Evolutionary conservation across 140 eudicot genomes (phyloP), one percentile per base, ranked within the genome.

Genomic region (Bidens hawaiensis): DNA sequence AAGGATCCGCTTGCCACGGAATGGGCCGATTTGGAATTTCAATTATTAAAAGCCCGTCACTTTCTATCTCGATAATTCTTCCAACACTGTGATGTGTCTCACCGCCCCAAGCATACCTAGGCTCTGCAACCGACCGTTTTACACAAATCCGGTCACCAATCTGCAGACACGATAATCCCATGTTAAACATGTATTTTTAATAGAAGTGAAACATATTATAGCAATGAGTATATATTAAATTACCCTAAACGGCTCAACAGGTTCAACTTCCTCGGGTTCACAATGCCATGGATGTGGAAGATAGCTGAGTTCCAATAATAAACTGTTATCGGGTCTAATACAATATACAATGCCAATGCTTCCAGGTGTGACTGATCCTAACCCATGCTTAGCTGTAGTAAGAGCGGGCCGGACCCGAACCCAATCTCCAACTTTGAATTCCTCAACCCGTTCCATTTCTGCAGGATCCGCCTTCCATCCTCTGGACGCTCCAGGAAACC

Each of bases 391-490:
- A 69, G 99, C 99, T 25, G 99, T 82, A 46, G 99, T 93, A 57
- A 93, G 94, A 48, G 87, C 71, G 7, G 96, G 94, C 11, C 99
- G 89, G 30, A 93, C 88, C 28, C 96, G 95, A 33, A 88, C 99
- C 96, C 99, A 93, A 31, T 93, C 99, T 53, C 99, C 96, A 64
- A 93, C 96, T 78, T 85, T 93, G 67, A 82, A 93, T 68, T 93
- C 99, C 74, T 93, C 96, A 34, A 93, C 99, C 80, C 99, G 79
- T 65, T 82, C 94, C 99, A 93, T 93, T 78, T 93, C 99, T 62
- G 99, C 96, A 51, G 96, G 99, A 59, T 93, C 99, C 13, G 96
- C 99, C 74, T 93, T 93, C 99, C 99, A 93, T 28, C 99, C 99
- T 76, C 99, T 82, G 51, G 99, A 93, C 62, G 99, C 99, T 83